Evolutionary conservation across 352 stramenopile species (phyloP).

Genomic region (Phytophthora sojae): DNA sequence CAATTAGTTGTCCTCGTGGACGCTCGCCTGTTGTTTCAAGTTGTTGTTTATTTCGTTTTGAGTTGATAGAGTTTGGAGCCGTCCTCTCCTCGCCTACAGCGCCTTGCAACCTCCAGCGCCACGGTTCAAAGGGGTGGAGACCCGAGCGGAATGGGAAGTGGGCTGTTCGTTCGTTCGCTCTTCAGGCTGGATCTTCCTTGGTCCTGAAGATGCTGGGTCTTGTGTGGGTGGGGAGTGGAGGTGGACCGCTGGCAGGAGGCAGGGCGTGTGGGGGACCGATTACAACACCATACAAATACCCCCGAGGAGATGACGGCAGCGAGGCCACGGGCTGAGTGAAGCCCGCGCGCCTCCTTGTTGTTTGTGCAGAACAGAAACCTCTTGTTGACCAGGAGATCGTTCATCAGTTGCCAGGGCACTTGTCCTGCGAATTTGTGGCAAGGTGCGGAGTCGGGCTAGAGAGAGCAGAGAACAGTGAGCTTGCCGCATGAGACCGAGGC

Average conservation of each 20-base stretch:
- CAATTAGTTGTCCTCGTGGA: background rate
- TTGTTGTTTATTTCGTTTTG: slow-evolving; percentile 15
- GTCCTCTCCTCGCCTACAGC: slow-evolving; percentile 27
- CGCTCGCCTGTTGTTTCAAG: slow-evolving; percentile 40
- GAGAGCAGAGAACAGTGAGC: background rate
- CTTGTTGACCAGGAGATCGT: slow-evolving; percentile 2
- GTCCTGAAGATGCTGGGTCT: slow-evolving; percentile 4
- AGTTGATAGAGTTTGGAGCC: slow-evolving; percentile 5
- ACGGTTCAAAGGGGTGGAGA: background rate
- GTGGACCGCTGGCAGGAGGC: slow-evolving; percentile 21
- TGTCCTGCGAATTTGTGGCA: slow-evolving; percentile 34
- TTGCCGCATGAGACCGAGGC: background rate
- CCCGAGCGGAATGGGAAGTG: slow-evolving; percentile 7
- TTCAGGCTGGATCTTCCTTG: slow-evolving; percentile 6
- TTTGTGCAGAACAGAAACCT: slow-evolving; percentile 33
- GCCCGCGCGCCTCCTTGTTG: slow-evolving; percentile 14
- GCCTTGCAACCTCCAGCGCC: slow-evolving; percentile 11
- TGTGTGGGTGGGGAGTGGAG: slow-evolving; percentile 5
- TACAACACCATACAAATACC: slow-evolving; percentile 51
- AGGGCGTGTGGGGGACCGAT: slow-evolving; percentile 35
- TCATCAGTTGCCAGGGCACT: slow-evolving; percentile 29
- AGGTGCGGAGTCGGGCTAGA: slow-evolving; percentile 43
- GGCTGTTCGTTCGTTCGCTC: slow-evolving; percentile 1
- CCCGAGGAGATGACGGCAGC: slow-evolving; percentile 23
- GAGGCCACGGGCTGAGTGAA: slow-evolving; percentile 2